Conservation (phyloP, 73 alveolate species). For the Symbiodinium pilosum region DNA sequence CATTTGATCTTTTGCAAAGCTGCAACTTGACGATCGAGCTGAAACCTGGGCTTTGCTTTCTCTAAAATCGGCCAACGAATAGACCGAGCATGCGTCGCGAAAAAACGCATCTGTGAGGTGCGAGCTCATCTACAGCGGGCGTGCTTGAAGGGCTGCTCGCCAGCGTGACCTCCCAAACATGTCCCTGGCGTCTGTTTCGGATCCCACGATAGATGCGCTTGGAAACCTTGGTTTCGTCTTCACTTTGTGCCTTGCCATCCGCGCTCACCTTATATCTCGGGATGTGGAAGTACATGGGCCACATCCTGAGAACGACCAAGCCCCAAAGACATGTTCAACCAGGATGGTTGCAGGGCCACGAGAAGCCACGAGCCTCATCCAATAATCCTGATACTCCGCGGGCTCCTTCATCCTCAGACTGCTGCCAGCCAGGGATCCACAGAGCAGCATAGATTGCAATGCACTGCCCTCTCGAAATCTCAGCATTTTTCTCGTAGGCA, state of each 20-base stretch:
- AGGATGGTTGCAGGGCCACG: background rate
- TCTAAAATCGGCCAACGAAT: background rate
- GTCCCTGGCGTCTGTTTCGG: no score
- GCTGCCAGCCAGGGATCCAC: no score
- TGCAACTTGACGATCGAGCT: background rate
- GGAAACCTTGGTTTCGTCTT: no score
- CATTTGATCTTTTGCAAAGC: constrained; percentile 21
- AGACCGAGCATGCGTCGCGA: background rate
- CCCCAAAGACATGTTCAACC: background rate
- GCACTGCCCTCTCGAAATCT: no score
- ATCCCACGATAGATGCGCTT: no score
- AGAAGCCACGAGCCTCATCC: background rate
- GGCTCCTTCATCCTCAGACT: constrained; percentile 11
- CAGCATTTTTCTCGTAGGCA: no score
- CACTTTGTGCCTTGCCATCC: background rate
- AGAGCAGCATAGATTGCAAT: no score
- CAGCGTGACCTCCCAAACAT: background rate
- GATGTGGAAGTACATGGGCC: constrained; percentile 31
- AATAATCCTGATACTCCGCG: background rate
- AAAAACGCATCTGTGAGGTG: background rate
- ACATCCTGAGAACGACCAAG: background rate
- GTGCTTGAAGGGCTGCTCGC: background rate
- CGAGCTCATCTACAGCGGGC: background rate
- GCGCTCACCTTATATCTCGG: background rate
- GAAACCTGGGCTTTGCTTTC: background rate